Conservation (phyloP, 2,329 filamentous ascomycete species). For the Zymoseptoria ardabiliae region DNA sequence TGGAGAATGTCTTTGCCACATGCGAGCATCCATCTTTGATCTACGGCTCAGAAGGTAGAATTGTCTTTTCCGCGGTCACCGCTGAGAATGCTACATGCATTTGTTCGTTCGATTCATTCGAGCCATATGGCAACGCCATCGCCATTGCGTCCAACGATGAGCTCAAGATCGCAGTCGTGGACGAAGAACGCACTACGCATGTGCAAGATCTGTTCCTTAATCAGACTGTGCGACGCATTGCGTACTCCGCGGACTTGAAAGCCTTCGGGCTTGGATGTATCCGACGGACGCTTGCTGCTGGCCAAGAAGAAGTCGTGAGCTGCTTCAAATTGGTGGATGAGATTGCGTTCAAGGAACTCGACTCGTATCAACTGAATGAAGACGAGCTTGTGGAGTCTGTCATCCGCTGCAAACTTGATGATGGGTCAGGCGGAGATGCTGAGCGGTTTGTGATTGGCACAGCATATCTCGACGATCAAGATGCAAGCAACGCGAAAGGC, state of each 20-base stretch:
- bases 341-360: conserved; percentile 72
- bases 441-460: conserved; percentile 92
- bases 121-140: conserved; percentile 73
- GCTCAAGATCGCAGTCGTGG: conserved; percentile 72
- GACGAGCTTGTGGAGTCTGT: conserved; percentile 80
- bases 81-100: conserved; percentile 77
- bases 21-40: conserved; percentile 93
- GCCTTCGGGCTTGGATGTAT: conserved; percentile 85
- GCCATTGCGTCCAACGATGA: conserved; percentile 65
- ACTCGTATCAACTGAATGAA: conserved; percentile 57
- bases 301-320: conserved; percentile 68
- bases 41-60: conserved; percentile 77
- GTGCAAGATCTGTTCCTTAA: conserved; percentile 71
- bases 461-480: conserved; percentile 60
- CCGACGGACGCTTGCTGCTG: conserved; percentile 60
- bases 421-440: conserved; percentile 46
- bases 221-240: conserved; percentile 78
- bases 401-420: conserved; percentile 65
- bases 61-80: conserved; percentile 89
- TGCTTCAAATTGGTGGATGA: conserved; percentile 89
- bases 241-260: conserved; percentile 71
- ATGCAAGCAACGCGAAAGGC: conserved; percentile 53
- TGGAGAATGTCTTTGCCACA: conserved; percentile 81
- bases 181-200: conserved; percentile 79
- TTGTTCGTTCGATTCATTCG: conserved; percentile 66